A percentile compares a stretch with the other conserved stretches of the same genome.
phyloP scores from a whole-genome alignment of 106 monocot species.

The Xerophyta viscosa region DNA sequence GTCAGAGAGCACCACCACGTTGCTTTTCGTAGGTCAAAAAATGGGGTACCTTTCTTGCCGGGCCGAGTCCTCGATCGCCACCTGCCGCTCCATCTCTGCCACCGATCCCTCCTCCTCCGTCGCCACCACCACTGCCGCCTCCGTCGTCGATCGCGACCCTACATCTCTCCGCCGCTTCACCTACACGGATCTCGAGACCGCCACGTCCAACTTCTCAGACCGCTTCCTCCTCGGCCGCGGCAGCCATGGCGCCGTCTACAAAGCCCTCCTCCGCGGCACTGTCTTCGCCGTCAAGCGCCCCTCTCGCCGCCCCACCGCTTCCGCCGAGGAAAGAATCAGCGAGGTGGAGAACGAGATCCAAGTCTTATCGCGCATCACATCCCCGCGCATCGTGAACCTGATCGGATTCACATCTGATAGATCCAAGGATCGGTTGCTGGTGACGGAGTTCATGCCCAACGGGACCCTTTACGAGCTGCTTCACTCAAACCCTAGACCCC shows the following conservation, averaged over 20 bases:
- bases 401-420: conserved; percentile 42
- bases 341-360: conserved; percentile 93
- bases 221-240: conserved; percentile 74
- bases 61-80: conserved; percentile 47
- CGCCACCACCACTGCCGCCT: background rate
- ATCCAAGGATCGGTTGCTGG: conserved; percentile 37
- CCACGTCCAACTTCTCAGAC: conserved; percentile 76
- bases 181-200: conserved; percentile 52
- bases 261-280: conserved; percentile 39
- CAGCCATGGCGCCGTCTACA: conserved; percentile 87
- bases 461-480: conserved; percentile 84
- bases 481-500: conserved; percentile 56
- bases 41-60: conserved; percentile 93
- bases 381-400: conserved; percentile 79
- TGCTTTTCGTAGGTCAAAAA: no score
- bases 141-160: background rate
- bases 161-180: conserved; percentile 33
- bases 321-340: background rate
- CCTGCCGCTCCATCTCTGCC: conserved; percentile 64
- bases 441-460: conserved; percentile 94
- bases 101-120: conserved; percentile 11
- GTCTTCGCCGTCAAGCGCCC: conserved; percentile 89
- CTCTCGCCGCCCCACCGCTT: conserved; percentile 33
- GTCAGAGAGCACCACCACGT: no score
- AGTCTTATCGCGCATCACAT: conserved; percentile 59